Percentiles rank a stretch among this genome's conserved stretches.
These are phyloP conservation scores for Tetrahymena thermophila DNA, from an alignment of 73 alveolate species.

Conservation along the genomic window DNA sequence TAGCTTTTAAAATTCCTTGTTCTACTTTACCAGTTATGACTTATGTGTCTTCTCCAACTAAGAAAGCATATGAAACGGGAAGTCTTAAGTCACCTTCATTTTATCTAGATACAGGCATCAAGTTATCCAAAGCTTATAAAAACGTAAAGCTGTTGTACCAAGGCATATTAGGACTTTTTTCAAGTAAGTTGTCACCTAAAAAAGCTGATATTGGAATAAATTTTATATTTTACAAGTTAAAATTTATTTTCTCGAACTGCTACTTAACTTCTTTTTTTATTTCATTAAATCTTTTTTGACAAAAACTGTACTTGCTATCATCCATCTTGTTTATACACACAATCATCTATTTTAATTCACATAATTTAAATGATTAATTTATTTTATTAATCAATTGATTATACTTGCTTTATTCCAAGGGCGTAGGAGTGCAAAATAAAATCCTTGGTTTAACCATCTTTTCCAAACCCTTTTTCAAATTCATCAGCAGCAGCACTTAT, in stretches of 20 bases:
- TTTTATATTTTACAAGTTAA: conserved; percentile 69
- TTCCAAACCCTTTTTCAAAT: conserved; percentile 92
- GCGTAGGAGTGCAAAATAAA: conserved; percentile 90
- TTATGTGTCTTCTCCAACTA: conserved; percentile 85
- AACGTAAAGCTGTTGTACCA: conserved; percentile 97
- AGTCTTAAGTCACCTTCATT: conserved; percentile 84
- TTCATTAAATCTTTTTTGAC: conserved; percentile 81
- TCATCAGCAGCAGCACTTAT: conserved; percentile 85
- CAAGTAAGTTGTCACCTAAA: conserved; percentile 87
- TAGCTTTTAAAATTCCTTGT: conserved; percentile 88
- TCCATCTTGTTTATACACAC: conserved; percentile 94
- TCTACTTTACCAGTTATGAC: conserved; percentile 96
- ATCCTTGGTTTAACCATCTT: conserved; percentile 88
- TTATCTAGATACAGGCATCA: conserved; percentile 82
- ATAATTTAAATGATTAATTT: too few relatives aligned
- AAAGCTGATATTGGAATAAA: conserved; percentile 91
- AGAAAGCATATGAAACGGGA: conserved; percentile 86
- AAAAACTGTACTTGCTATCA: conserved; percentile 58
- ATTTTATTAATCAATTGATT: neutral
- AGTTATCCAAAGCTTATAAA: conserved; percentile 84
- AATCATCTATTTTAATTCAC: conserved; percentile 26
- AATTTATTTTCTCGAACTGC: conserved; percentile 64
- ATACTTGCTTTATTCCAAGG: conserved; percentile 87
- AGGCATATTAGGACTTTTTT: conserved; percentile 72
- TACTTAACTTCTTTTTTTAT: conserved; percentile 72